Conservation (phyloP, 192 early-diverging fungal genomes). For the Coemansia sp. region DNA sequence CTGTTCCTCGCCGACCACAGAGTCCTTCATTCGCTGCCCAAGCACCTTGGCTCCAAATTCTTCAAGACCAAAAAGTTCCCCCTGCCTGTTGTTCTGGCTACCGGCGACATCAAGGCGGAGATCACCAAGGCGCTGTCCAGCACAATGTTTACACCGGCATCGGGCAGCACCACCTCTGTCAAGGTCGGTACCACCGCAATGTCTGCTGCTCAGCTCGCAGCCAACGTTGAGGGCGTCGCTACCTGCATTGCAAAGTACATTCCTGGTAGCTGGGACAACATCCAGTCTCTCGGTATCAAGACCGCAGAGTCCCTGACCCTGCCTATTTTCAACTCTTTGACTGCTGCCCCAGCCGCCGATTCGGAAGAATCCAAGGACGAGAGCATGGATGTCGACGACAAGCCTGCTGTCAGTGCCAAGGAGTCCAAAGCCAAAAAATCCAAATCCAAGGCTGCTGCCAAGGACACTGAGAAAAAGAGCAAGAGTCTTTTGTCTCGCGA, state of each 20-base stretch:
- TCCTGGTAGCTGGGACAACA: constrained; percentile 78
- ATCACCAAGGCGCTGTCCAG: constrained; percentile 30
- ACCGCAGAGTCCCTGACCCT: constrained; percentile 74
- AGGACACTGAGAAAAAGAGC: constrained; percentile 21
- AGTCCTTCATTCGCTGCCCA: constrained; percentile 71
- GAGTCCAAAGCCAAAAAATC: constrained; percentile 6
- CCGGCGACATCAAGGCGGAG: constrained; percentile 25
- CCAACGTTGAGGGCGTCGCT: constrained; percentile 73
- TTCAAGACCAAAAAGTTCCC: constrained; percentile 81
- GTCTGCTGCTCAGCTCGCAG: constrained; percentile 61
- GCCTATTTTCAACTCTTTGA: constrained; percentile 78
- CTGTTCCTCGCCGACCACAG: constrained; percentile 89
- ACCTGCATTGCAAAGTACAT: constrained; percentile 64
- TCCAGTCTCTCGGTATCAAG: constrained; percentile 86
- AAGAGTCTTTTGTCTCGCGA: constrained; percentile 42
- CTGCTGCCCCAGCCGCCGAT: constrained; percentile 21
- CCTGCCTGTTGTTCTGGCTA: constrained; percentile 18
- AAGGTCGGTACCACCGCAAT: constrained; percentile 70
- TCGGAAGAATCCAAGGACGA: not conserved
- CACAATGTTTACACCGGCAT: constrained; percentile 27
- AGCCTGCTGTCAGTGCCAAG: not conserved
- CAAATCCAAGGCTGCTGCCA: not conserved
- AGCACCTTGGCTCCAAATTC: constrained; percentile 79
- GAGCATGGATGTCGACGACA: not conserved
- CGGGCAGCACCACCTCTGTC: constrained; percentile 59